A percentile compares a stretch with the other conserved stretches of the same genome.
These are phyloP conservation scores for Mycena rosella DNA, from an alignment of 768 basidiomycete genomes.

Conservation along the genomic window DNA sequence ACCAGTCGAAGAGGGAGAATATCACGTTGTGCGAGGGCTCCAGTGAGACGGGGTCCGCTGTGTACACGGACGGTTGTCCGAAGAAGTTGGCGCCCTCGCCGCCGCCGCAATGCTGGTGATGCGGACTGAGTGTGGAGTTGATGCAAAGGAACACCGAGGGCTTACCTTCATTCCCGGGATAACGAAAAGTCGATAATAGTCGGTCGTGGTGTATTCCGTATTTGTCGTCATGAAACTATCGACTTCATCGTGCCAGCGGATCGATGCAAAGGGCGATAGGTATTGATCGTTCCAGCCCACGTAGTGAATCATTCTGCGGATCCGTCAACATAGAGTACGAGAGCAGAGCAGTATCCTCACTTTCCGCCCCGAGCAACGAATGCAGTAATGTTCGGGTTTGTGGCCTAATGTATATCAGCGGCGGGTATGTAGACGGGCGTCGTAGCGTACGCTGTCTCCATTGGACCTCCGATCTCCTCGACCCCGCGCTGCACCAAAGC, in stretches of 20 bases:
- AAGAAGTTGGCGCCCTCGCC: background rate
- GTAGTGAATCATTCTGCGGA: background rate
- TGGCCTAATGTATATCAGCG: background rate
- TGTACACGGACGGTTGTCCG: background rate
- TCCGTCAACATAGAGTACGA: background rate
- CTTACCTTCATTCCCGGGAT: background rate
- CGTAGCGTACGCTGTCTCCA: background rate
- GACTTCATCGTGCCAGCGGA: background rate
- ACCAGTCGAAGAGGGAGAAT: background rate
- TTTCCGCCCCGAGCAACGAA: background rate
- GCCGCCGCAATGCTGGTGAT: background rate
- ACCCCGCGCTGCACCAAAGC: background rate
- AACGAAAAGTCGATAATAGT: background rate
- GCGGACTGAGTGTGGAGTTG: background rate
- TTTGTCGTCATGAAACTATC: background rate
- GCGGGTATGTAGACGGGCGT: background rate
- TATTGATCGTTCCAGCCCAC: background rate
- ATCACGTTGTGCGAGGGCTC: background rate
- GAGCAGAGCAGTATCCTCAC: background rate
- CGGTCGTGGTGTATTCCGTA: background rate
- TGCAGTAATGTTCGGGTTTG: background rate
- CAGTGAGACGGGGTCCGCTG: background rate
- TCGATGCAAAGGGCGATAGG: background rate
- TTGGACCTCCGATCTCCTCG: background rate
- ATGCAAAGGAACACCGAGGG: background rate